A percentile compares a stretch with the other conserved stretches of the same genome.
Evolutionary conservation across 257 asterid genomes (phyloP).

Genomic region (Nicotiana noctiflora): DNA sequence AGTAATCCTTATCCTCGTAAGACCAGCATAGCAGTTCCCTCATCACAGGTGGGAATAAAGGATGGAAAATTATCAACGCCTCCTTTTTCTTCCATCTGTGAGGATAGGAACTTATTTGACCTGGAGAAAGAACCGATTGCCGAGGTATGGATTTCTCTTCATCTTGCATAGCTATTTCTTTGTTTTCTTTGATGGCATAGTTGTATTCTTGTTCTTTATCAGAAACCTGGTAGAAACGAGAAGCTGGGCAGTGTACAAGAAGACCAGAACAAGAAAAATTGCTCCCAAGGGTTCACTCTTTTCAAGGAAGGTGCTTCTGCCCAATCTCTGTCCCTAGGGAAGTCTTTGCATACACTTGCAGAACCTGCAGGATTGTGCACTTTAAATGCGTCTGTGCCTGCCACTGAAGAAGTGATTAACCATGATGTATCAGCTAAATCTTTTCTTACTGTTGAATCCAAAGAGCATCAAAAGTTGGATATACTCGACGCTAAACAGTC

Average conservation of each 20-base stretch:
- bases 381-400: conserved; percentile 46
- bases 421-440: conserved; percentile 46
- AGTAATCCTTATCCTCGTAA: conserved; percentile 92
- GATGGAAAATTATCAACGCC: conserved; percentile 46
- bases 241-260: conserved; percentile 30
- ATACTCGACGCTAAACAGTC: conserved; percentile 28
- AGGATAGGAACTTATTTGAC: conserved; percentile 28
- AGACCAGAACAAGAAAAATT: conserved; percentile 30
- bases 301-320: conserved; percentile 34
- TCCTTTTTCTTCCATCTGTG: conserved; percentile 35
- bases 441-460: conserved; percentile 43
- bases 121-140: conserved; percentile 49
- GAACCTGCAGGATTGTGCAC: conserved; percentile 34
- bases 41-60: conserved; percentile 43
- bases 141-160: conserved; percentile 46
- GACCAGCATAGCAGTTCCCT: conserved; percentile 36
- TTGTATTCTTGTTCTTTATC: conserved; percentile 18
- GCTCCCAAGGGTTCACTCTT: conserved; percentile 34
- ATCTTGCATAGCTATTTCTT: not conserved
- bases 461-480: conserved; percentile 29
- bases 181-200: conserved; percentile 5
- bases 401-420: conserved; percentile 30
- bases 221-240: conserved; percentile 52
- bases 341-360: conserved; percentile 23
- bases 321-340: conserved; percentile 26